Evolutionary conservation across 1,284 basidiomycete genomes (phyloP).

Genomic region (Moniliella sp.): DNA sequence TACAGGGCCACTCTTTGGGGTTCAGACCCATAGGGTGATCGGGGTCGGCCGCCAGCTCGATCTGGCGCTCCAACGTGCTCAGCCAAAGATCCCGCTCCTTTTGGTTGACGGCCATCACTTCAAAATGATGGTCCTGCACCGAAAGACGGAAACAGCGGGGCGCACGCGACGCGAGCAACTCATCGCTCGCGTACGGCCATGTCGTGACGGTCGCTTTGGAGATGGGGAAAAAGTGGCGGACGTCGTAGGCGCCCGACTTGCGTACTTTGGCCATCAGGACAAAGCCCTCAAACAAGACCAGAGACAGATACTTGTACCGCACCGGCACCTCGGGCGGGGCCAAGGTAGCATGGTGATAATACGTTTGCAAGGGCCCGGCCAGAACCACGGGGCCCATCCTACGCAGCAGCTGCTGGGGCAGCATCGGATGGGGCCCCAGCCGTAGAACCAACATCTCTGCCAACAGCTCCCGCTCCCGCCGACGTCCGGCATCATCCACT

Average conservation of each 20-base stretch:
- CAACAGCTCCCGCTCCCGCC: constrained; percentile 18
- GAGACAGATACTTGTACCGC: constrained; percentile 26
- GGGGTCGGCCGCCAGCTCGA: too few species aligned
- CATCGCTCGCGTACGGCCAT: too few species aligned
- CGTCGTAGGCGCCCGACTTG: constrained; percentile 19
- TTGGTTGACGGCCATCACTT: constrained; percentile 20
- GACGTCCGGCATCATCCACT: constrained; percentile 21
- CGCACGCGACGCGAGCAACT: constrained; percentile 12
- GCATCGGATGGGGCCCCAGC: constrained; percentile 19
- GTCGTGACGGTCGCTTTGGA: constrained; percentile 14
- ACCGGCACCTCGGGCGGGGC: constrained; percentile 21
- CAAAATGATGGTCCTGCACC: constrained; percentile 27
- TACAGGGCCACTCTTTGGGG: too few species aligned
- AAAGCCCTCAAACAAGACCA: constrained; percentile 22
- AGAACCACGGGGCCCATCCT: too few species aligned
- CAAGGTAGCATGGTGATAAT: constrained; percentile 18
- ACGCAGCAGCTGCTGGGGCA: too few species aligned
- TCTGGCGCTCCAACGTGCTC: constrained; percentile 11
- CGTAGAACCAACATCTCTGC: constrained; percentile 20
- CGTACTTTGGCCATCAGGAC: constrained; percentile 27
- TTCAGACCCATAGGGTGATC: too few species aligned
- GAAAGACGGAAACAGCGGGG: constrained; percentile 22
- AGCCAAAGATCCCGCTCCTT: constrained; percentile 24
- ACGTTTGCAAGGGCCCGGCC: constrained; percentile 24
- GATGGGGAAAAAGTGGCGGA: constrained; percentile 29